Percentiles rank a stretch among this genome's conserved stretches.
phyloP scores from a whole-genome alignment of 1,284 basidiomycete genomes.

The Taiwanofungus camphoratus region DNA sequence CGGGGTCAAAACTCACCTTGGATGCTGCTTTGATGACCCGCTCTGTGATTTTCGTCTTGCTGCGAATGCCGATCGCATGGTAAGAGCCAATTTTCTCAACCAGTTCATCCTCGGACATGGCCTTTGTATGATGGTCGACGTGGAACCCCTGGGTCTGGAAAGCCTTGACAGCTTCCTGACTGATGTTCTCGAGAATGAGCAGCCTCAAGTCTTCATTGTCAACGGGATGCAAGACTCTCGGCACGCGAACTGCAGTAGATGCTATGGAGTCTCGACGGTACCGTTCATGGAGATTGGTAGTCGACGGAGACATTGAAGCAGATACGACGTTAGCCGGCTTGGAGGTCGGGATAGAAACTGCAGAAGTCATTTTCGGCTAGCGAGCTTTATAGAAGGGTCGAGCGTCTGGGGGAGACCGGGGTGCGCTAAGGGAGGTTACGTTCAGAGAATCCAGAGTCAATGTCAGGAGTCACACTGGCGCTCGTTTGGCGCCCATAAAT shows the following conservation, averaged over 20 bases:
- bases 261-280: slow-evolving; percentile 24
- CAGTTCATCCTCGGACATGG: slow-evolving; percentile 91
- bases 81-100: slow-evolving; percentile 83
- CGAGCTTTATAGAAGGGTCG: not conserved
- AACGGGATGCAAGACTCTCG: slow-evolving; percentile 69
- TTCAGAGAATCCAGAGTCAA: not conserved
- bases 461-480: slow-evolving; percentile 1
- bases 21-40: slow-evolving; percentile 82
- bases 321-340: slow-evolving; percentile 26
- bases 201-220: slow-evolving; percentile 75
- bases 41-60: slow-evolving; percentile 95
- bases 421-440: not conserved
- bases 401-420: not conserved
- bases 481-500: too few species aligned
- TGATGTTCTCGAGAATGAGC: slow-evolving; percentile 94
- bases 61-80: slow-evolving; percentile 94
- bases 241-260: slow-evolving; percentile 37
- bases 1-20: slow-evolving; percentile 49
- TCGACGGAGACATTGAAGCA: slow-evolving; percentile 39
- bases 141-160: slow-evolving; percentile 87
- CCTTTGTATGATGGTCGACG: slow-evolving; percentile 87
- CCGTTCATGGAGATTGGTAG: slow-evolving; percentile 41
- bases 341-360: slow-evolving; percentile 37
- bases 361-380: slow-evolving; percentile 21
- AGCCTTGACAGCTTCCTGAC: slow-evolving; percentile 79